A percentile compares a stretch with the other conserved stretches of the same genome.
Conservation (phyloP, 73 alveolate species). For the Uronychia setigera region DNA sequence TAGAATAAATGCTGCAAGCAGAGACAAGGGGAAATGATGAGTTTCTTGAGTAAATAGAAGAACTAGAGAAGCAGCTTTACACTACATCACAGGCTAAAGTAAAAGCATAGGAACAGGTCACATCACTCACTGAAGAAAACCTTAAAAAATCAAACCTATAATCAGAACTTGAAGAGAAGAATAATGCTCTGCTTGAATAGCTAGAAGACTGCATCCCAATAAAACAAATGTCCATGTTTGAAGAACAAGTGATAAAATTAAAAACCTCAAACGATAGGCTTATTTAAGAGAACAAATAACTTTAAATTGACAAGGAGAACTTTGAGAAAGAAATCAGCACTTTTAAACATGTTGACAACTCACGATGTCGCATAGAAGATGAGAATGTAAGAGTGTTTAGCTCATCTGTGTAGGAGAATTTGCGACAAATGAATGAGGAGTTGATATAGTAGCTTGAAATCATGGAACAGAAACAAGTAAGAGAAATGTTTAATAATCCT, state of each 20-base stretch:
- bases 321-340: background rate
- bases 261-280: background rate
- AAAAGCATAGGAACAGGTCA: background rate
- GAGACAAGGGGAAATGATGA: background rate
- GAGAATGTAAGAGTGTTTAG: background rate
- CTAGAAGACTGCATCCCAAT: background rate
- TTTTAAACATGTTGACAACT: no score
- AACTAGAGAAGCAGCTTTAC: background rate
- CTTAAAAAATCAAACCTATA: background rate
- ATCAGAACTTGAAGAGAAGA: background rate
- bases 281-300: background rate
- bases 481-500: background rate
- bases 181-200: background rate
- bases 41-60: background rate
- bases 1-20: background rate
- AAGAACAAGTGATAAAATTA: background rate
- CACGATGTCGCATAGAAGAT: background rate
- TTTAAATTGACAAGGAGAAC: background rate
- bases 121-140: background rate
- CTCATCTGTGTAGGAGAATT: background rate
- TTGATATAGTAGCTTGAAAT: background rate
- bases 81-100: background rate
- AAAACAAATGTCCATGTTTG: background rate
- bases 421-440: background rate
- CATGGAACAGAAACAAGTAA: background rate